Evolutionary conservation across 495 filamentous ascomycete genomes (phyloP).

Genomic region (Parathielavia hyrcaniae): DNA sequence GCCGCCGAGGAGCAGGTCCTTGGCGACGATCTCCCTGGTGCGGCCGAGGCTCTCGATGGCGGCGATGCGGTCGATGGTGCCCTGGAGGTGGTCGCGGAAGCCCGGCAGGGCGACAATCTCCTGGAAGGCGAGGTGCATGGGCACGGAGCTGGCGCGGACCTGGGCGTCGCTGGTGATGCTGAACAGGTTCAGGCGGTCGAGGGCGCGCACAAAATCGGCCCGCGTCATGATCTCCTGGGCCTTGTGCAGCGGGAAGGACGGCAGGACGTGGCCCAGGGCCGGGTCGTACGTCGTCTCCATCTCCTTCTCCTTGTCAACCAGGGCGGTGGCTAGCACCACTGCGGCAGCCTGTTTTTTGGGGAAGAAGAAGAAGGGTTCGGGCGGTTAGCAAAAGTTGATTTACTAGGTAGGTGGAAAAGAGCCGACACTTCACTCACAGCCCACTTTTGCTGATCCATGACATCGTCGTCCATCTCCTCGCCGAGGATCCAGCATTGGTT

Average conservation of each 20-base stretch:
- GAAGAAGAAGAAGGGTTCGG: background rate
- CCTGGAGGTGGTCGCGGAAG: constrained; percentile 76
- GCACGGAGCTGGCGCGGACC: constrained; percentile 89
- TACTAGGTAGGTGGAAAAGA: background rate
- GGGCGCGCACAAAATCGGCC: constrained; percentile 84
- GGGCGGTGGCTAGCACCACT: constrained; percentile 84
- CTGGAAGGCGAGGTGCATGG: constrained; percentile 89
- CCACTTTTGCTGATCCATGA: constrained; percentile 98
- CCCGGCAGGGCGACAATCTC: constrained; percentile 65
- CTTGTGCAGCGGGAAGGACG: constrained; percentile 73
- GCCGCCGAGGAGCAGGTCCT: constrained; percentile 64
- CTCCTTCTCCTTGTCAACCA: constrained; percentile 72
- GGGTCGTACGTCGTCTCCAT: constrained; percentile 58
- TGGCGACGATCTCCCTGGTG: constrained; percentile 86
- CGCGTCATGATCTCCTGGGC: constrained; percentile 89
- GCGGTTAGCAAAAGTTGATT: constrained; percentile 2
- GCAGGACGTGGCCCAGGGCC: constrained; percentile 67
- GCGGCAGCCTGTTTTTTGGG: constrained; percentile 85
- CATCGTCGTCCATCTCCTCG: constrained; percentile 92
- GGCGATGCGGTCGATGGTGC: constrained; percentile 72
- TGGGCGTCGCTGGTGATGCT: constrained; percentile 82
- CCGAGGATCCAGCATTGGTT: constrained; percentile 95
- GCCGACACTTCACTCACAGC: constrained; percentile 64
- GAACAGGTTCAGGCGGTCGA: constrained; percentile 92
- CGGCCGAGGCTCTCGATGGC: constrained; percentile 90